Conservation (phyloP, 192 early-diverging fungal genomes). For the Gonapodya prolifera region DNA sequence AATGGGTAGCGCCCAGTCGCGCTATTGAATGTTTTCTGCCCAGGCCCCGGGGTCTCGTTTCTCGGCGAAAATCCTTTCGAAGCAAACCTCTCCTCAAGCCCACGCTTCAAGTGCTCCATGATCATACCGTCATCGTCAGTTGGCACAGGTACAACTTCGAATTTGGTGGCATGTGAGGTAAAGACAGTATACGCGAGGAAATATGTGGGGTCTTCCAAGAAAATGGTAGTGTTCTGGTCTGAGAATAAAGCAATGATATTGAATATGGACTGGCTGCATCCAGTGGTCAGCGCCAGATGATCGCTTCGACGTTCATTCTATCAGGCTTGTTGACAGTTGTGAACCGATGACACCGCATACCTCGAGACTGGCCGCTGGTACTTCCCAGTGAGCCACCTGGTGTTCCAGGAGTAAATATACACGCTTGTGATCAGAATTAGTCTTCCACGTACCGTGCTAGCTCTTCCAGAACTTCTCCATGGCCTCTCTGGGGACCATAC, state of each 20-base stretch:
- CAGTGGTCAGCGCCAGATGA: not conserved
- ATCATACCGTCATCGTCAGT: not conserved
- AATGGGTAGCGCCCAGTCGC: not conserved
- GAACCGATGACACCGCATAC: not conserved
- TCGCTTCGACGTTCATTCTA: not conserved
- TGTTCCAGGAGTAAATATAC: too few relatives aligned
- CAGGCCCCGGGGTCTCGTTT: not conserved
- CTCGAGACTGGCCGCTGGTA: not conserved
- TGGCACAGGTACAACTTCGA: not conserved
- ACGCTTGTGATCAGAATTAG: not conserved
- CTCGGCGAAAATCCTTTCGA: not conserved
- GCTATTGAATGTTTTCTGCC: not conserved
- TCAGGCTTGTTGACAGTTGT: not conserved
- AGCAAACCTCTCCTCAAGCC: not conserved
- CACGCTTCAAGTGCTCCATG: not conserved
- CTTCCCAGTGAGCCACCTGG: not conserved
- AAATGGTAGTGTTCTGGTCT: not conserved
- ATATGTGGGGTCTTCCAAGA: conserved; percentile 4
- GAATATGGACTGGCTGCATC: not conserved
- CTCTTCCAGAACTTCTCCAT: not conserved
- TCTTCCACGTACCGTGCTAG: not conserved
- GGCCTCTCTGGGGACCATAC: not conserved
- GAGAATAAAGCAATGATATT: not conserved
- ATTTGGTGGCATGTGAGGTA: not conserved
- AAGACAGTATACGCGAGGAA: not conserved